Evolutionary conservation across 768 basidiomycete genomes (phyloP).

Genomic region (Suillus paluster): DNA sequence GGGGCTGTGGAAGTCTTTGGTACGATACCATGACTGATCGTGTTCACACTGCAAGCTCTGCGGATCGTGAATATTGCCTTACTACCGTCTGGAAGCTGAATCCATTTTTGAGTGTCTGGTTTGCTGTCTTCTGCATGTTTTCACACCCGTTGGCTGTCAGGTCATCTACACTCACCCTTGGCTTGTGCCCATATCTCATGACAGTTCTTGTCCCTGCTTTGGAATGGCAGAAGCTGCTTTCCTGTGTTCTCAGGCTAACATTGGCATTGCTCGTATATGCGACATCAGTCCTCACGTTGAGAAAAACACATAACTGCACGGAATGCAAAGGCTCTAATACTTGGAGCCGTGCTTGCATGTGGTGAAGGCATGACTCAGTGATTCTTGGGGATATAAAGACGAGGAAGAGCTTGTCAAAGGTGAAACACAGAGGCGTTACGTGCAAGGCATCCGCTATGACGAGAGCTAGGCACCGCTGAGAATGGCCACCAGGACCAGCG

Average conservation of each 20-base stretch:
- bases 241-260: no score
- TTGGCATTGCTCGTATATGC: no score
- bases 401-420: constrained; percentile 8
- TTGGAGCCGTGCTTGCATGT: constrained; percentile 43
- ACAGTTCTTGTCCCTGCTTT: constrained; percentile 35
- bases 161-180: constrained; percentile 62
- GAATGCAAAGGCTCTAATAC: constrained; percentile 50
- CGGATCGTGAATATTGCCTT: constrained; percentile 62
- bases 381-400: constrained; percentile 15
- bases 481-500: constrained; percentile 9
- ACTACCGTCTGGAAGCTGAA: constrained; percentile 68
- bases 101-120: constrained; percentile 55
- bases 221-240: constrained; percentile 54
- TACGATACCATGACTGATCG: no score
- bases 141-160: constrained; percentile 38
- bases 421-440: constrained; percentile 12
- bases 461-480: constrained; percentile 25
- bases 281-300: constrained; percentile 49
- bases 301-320: constrained; percentile 56
- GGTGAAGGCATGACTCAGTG: constrained; percentile 41
- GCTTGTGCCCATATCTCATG: constrained; percentile 54
- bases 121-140: not conserved
- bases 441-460: constrained; percentile 28
- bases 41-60: no score
- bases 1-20: no score